Conservation (phyloP, 352 stramenopile genomes). For the Phytophthora syringae region DNA sequence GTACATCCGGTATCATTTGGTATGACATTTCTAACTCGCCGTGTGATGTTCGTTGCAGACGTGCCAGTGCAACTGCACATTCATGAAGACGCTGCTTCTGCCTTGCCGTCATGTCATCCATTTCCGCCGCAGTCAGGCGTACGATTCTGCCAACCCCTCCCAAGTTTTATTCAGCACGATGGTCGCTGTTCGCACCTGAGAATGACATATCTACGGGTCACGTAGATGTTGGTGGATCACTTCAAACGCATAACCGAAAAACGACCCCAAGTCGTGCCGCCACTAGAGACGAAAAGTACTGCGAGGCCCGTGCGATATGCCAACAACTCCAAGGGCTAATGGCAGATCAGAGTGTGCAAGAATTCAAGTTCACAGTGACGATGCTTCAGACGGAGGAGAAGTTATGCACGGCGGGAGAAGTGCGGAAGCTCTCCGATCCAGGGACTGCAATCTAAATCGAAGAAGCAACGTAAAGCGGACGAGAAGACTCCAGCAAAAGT, state of each 20-base stretch:
- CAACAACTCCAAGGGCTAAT: slow-evolving; percentile 14
- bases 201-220: slow-evolving; percentile 16
- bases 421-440: slow-evolving; percentile 11
- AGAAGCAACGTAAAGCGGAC: not conserved
- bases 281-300: slow-evolving; percentile 4
- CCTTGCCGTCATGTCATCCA: slow-evolving; percentile 14
- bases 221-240: not conserved
- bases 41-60: slow-evolving; percentile 14
- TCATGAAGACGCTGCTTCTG: slow-evolving; percentile 19
- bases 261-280: not conserved
- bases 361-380: not conserved
- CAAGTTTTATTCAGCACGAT: slow-evolving; percentile 16
- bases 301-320: not conserved
- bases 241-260: not conserved
- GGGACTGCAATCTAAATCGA: too few relatives aligned
- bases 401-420: slow-evolving; percentile 1
- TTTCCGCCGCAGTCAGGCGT: not conserved
- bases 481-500: too few relatives aligned
- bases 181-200: not conserved
- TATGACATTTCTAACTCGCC: too few relatives aligned
- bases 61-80: slow-evolving; percentile 9
- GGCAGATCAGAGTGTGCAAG: not conserved
- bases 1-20: slow-evolving; percentile 1
- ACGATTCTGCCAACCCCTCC: slow-evolving; percentile 16
- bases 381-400: slow-evolving; percentile 5